Base-by-base conservation (phyloP, 2,329 filamentous ascomycete genomes). In the Chaetomiaceae sp. region DNA sequence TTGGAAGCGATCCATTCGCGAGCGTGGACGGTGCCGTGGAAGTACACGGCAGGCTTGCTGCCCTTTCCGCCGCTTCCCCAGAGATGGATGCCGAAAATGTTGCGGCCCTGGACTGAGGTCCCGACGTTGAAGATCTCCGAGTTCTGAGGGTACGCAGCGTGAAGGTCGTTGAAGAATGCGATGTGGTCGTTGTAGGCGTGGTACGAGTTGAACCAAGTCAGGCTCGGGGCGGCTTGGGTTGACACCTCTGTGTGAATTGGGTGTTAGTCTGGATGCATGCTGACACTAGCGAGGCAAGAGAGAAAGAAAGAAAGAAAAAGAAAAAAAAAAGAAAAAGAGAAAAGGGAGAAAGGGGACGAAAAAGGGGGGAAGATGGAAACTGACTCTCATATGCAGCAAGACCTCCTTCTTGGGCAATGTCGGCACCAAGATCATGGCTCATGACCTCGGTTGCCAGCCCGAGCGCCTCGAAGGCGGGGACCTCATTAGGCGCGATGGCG, bases 41-140 rank as follows among this genome's bases (percentile, higher is more conserved):
- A 74, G 53, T 78, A 71, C 17, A 80, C 67, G 6, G 76, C 78
- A 11, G 75, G 75, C 65, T 76, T 77, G 40, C 64, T 68, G 29
- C 72, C 70, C 59, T 70, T 73, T 17, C 72, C 71, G 0, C 64
- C 63, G 50, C 63, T 70, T n/a, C 78, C 78, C 68, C 72, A 80
- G 53, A 81, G 69, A 62, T 80, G 78, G 39, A 81, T 71, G 17
- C 83, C 87, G 17, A 81, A 80, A 23, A 91, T 87, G 51, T 68
- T 56, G 19, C 74, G 69, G 1, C 75, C 75, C 49, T 77, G 64
- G 20, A 71, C 68, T 6, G 77, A 78, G 6, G 62, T 66, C 4
- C 79, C 79, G 6, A 71, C 66, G 15, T 66, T 68, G 36, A 80
- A 69, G 39, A 79, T 70, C 61, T 78, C 74, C 12, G 78, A 72